Evolutionary conservation across 192 early-diverging fungal species (phyloP).

Genomic region (Geosiphon pyriformis): DNA sequence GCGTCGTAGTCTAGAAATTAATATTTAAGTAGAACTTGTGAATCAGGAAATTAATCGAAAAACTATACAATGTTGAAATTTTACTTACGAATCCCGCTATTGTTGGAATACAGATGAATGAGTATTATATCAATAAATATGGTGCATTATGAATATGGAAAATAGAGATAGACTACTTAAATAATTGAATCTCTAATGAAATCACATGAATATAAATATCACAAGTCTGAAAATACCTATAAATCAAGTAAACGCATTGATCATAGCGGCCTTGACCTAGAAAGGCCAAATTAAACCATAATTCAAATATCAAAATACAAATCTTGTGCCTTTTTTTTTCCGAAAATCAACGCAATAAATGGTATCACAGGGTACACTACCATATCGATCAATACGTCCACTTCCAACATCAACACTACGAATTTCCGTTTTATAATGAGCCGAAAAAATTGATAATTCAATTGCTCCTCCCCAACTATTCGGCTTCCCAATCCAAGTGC

Average conservation of each 20-base stretch:
- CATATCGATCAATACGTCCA: constrained; percentile 67
- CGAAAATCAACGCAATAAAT: neutral
- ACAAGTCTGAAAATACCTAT: constrained; percentile 35
- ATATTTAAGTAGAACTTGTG: neutral
- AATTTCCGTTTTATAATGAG: constrained; percentile 65
- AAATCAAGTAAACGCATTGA: constrained; percentile 46
- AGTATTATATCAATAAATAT: constrained; percentile 47
- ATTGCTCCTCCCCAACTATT: constrained; percentile 84
- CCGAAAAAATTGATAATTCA: constrained; percentile 71
- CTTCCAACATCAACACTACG: constrained; percentile 69
- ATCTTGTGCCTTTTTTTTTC: neutral
- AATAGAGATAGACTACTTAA: too few relatives aligned
- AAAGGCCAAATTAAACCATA: neutral
- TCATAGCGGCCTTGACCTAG: constrained; percentile 49
- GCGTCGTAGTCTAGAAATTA: constrained; percentile 65
- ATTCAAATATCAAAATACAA: neutral
- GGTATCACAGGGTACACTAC: constrained; percentile 29
- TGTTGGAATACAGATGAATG: constrained; percentile 26
- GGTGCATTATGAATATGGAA: neutral
- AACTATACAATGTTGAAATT: neutral
- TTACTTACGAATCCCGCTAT: neutral
- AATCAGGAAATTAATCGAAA: neutral
- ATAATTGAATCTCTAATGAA: neutral
- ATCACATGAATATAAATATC: too few relatives aligned
- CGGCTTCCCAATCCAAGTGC: constrained; percentile 57